phyloP scores from a whole-genome alignment of 192 early-diverging fungal genomes.

The Linnemannia schmuckeri region DNA sequence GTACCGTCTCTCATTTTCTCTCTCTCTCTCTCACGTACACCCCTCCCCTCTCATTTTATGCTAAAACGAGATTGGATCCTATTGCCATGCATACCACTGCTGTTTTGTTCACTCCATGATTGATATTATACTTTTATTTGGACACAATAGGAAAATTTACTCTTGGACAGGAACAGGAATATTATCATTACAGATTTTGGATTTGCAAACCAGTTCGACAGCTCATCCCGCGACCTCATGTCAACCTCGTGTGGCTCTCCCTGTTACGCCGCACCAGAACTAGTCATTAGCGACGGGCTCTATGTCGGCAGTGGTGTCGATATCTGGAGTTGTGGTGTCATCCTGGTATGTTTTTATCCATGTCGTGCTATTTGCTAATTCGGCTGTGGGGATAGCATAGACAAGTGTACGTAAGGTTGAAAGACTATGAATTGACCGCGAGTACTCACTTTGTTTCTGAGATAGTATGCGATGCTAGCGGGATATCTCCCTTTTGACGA shows the following conservation, averaged over 20 bases:
- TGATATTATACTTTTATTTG: constrained; percentile 12
- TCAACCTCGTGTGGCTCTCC: constrained; percentile 97
- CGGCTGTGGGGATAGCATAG: too few relatives aligned
- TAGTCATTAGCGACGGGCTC: constrained; percentile 95
- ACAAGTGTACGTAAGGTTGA: background rate
- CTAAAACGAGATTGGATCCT: background rate
- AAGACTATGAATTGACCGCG: background rate
- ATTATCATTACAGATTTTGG: constrained; percentile 99
- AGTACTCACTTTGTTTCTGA: background rate
- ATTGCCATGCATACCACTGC: too few relatives aligned
- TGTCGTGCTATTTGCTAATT: constrained; percentile 8
- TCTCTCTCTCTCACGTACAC: background rate
- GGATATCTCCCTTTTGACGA: constrained; percentile 93
- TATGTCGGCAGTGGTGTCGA: constrained; percentile 97
- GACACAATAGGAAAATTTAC: constrained; percentile 84
- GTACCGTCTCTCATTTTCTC: background rate
- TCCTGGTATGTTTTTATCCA: constrained; percentile 65
- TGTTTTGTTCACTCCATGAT: background rate
- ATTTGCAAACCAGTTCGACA: constrained; percentile 92
- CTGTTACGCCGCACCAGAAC: constrained; percentile 98
- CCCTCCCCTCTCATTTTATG: background rate
- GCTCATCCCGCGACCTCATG: constrained; percentile 84
- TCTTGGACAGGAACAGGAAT: constrained; percentile 92
- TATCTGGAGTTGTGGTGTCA: constrained; percentile 99
- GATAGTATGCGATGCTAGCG: constrained; percentile 87